These are phyloP conservation scores for Sphaerosporella brunnea DNA, from an alignment of 495 filamentous ascomycete species.

Conservation along the genomic window DNA sequence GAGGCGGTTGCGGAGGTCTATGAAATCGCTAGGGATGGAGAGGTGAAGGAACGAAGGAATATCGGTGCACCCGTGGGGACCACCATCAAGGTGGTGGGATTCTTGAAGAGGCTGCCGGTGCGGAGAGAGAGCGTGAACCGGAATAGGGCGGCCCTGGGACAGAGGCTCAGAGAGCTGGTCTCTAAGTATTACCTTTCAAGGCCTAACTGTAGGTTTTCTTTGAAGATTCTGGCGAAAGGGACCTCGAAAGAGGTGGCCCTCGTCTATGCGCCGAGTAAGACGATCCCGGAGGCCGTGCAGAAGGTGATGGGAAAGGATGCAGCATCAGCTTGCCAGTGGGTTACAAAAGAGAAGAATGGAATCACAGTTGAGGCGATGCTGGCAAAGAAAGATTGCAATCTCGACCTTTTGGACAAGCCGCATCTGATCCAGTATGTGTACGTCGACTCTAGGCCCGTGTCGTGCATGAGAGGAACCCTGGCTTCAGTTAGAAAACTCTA, in stretches of 20 bases:
- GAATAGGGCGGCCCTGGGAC: conserved; percentile 40
- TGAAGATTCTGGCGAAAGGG: conserved; percentile 39
- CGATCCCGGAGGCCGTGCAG: conserved; percentile 45
- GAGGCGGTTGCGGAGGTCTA: conserved; percentile 45
- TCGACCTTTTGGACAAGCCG: conserved; percentile 40
- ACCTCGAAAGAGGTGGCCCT: conserved; percentile 47
- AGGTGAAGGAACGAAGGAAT: conserved; percentile 30
- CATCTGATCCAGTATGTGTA: conserved; percentile 40
- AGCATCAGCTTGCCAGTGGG: conserved; percentile 36
- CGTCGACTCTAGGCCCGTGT: conserved; percentile 62
- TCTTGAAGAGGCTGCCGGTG: conserved; percentile 59
- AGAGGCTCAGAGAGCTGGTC: conserved; percentile 48
- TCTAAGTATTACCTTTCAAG: conserved; percentile 61
- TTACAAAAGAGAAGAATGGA: conserved; percentile 16
- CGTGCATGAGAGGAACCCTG: conserved; percentile 35
- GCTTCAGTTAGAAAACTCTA: conserved; percentile 45
- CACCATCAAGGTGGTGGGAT: conserved; percentile 46
- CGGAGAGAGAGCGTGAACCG: conserved; percentile 46
- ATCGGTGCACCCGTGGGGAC: conserved; percentile 51
- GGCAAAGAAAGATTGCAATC: conserved; percentile 32
- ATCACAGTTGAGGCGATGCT: conserved; percentile 40
- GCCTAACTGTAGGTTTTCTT: conserved; percentile 41
- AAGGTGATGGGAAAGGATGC: conserved; percentile 54
- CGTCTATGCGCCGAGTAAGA: conserved; percentile 50
- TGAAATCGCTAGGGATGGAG: conserved; percentile 37